A percentile compares a stretch with the other conserved stretches of the same genome.
Evolutionary conservation across 306 rosid species (phyloP).

Genomic region (Rubus idaeus): DNA sequence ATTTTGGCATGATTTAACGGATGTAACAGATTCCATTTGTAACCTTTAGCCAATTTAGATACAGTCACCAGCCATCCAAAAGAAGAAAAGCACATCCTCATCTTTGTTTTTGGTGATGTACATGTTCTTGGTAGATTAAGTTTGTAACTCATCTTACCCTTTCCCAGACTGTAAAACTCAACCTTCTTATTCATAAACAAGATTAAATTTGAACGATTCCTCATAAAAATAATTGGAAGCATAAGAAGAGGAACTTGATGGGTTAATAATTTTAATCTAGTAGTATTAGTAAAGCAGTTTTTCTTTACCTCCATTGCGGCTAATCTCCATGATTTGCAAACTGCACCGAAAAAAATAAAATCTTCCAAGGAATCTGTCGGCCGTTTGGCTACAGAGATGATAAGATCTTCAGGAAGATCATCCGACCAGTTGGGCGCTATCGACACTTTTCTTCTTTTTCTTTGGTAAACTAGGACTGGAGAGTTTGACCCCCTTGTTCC

Average conservation of each 20-base stretch:
- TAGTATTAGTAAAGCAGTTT: background rate
- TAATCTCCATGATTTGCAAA: constrained; percentile 4
- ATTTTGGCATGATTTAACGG: background rate
- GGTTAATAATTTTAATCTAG: background rate
- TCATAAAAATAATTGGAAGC: background rate
- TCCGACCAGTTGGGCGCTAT: background rate
- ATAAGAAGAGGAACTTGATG: background rate
- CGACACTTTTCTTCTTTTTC: background rate
- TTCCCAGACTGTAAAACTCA: background rate
- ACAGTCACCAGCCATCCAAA: background rate
- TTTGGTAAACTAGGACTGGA: too few species aligned
- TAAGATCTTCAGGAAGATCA: background rate
- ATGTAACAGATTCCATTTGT: background rate
- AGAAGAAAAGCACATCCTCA: background rate
- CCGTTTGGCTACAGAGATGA: background rate
- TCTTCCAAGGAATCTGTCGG: background rate
- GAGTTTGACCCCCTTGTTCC: too few species aligned
- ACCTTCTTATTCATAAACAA: background rate
- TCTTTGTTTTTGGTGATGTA: background rate
- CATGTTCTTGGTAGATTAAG: background rate
- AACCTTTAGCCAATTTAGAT: background rate
- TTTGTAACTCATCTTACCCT: background rate
- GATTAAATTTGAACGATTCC: background rate
- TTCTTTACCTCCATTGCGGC: background rate
- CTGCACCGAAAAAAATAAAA: background rate